A percentile compares a stretch with the other conserved stretches of the same genome.
Conservation (phyloP, 306 rosid genomes). For the Senna siamea region DNA sequence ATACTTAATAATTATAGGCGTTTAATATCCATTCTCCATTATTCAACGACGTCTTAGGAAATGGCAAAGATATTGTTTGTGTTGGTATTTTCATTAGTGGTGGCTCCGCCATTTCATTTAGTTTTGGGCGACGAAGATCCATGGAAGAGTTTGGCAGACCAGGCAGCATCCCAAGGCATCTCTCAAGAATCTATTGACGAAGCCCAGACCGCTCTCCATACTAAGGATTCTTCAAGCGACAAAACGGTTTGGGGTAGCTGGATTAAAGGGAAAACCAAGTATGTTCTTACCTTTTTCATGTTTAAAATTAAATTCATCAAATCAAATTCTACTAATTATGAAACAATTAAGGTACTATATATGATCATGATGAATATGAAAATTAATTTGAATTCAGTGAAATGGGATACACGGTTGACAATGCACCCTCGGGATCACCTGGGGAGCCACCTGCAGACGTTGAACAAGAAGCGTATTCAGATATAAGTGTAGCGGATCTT, state of each 20-base stretch:
- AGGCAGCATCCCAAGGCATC: slow-evolving; percentile 4
- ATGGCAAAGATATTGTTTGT: slow-evolving; percentile 42
- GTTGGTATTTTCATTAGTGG: slow-evolving; percentile 34
- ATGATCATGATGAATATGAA: no score
- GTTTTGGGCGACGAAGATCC: slow-evolving; percentile 33
- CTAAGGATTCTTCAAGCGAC: not conserved
- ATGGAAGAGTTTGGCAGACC: slow-evolving; percentile 1
- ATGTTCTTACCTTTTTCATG: no score
- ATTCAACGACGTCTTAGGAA: not conserved
- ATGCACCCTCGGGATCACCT: not conserved
- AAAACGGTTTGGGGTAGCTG: slow-evolving; percentile 14
- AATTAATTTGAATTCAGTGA: not conserved
- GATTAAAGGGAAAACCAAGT: not conserved
- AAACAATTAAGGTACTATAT: no score
- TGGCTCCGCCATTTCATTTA: slow-evolving; percentile 28
- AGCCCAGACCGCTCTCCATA: slow-evolving; percentile 29
- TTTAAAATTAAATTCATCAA: no score
- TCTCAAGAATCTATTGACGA: not conserved
- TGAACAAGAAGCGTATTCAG: not conserved
- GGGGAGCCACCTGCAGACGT: not conserved
- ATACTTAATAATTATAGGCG: slow-evolving; percentile 6
- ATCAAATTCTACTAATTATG: no score
- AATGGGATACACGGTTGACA: not conserved
- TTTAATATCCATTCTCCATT: not conserved
- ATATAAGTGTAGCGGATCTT: not conserved